These are phyloP conservation scores for Trichosanthes truncata DNA, from an alignment of 306 rosid genomes.

Conservation along the genomic window DNA sequence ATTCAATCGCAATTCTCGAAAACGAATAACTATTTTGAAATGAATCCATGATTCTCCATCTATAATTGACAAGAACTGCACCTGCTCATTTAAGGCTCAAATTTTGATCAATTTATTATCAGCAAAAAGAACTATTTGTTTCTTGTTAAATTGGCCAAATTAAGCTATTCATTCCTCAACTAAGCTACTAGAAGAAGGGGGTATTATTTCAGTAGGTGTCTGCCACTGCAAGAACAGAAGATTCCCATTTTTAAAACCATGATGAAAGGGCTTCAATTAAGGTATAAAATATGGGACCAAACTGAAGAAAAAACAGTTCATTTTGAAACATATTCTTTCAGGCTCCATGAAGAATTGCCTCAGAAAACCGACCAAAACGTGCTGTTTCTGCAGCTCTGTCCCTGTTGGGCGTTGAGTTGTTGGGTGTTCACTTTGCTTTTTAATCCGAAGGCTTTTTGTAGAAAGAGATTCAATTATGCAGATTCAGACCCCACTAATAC, in stretches of 20 bases:
- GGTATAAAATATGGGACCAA: not conserved
- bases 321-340: constrained; percentile 15
- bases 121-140: not conserved
- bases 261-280: not conserved
- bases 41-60: not conserved
- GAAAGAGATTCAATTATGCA: constrained; percentile 4
- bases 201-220: not conserved
- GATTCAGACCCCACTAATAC: not conserved
- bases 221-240: constrained; percentile 6
- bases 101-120: not conserved
- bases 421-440: constrained; percentile 24
- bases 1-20: not conserved
- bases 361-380: constrained; percentile 13
- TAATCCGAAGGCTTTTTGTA: not conserved
- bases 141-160: not conserved
- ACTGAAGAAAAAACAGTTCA: not conserved
- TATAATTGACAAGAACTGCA: not conserved
- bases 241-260: not conserved
- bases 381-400: constrained; percentile 27
- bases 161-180: not conserved
- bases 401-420: constrained; percentile 35
- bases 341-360: constrained; percentile 28
- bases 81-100: not conserved
- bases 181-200: not conserved
- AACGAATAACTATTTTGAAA: not conserved